Evolutionary conservation across 2,329 filamentous ascomycete species (phyloP), one percentile per base, ranked within the genome.

Genomic region (Bipolaris gigantea): DNA sequence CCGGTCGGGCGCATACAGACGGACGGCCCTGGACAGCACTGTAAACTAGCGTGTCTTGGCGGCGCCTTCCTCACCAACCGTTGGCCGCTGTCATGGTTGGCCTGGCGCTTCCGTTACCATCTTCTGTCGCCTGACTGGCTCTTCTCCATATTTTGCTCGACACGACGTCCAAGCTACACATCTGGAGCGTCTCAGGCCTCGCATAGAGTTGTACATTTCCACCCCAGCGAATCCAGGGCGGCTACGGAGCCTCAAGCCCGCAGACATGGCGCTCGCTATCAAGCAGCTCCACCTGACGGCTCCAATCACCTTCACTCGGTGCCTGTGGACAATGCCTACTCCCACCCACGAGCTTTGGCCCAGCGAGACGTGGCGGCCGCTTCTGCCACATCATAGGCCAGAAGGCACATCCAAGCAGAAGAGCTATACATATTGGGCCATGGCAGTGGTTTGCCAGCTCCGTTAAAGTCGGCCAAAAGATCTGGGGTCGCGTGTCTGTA

Each of bases 121-220:
- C 35, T 58, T 58, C 62, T 56, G 39, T 30, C 54, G 52, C 55
- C 60, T 71, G 48, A 72, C 63, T 72, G 69, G 69, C 55, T 61
- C 54, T 39, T 43, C 46, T 48, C 55, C 56, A 62, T 62, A 66
- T 61, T 59, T 18, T 54, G 48, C 60, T 64, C 39, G 61, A 67
- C 63, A 66, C 65, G 59, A 70, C 62, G 45, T 63, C 66, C 60
- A 67, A 67, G 55, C 57, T 62, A 58, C 50, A 57, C 61, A 56
- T 66, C 63, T 66, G 60, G 60, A 66, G 64, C 71, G 72, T 73
- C 70, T 74, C 71, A 69, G 65, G 65, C 68, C 53, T 64, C 57
- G 57, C 61, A 61, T 65, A 64, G 60, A 61, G 66, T 70, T 61
- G 65, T 66, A 67, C 67, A 72, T 69, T 61, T 66, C 59, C 59